phyloP scores from a whole-genome alignment of 768 basidiomycete genomes.

The Mycena venus region DNA sequence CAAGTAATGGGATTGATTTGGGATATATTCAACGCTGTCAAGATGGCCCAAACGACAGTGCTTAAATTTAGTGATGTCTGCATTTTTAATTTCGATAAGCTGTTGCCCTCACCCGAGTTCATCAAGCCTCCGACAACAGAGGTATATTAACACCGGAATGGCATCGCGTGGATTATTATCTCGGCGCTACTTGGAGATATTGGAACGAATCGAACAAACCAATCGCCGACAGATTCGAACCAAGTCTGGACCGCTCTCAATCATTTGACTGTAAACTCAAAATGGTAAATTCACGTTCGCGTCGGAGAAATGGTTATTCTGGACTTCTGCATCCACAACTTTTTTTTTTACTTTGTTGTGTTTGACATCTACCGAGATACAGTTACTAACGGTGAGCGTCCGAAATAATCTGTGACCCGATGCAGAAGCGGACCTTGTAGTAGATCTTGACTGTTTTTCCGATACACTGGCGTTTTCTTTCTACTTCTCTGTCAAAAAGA shows the following conservation, averaged over 20 bases:
- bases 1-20: background rate
- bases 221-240: background rate
- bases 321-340: no score
- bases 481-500: no score
- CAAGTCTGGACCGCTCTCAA: background rate
- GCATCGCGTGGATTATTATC: background rate
- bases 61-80: background rate
- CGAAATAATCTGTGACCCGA: no score
- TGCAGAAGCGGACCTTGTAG: no score
- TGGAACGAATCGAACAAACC: background rate
- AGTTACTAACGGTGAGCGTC: no score
- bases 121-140: background rate
- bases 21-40: slow-evolving; percentile 1
- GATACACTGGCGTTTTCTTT: no score
- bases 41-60: background rate
- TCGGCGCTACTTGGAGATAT: background rate
- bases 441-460: no score
- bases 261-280: background rate
- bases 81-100: background rate
- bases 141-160: background rate
- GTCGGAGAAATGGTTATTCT: background rate
- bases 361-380: no score
- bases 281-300: background rate
- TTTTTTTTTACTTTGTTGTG: no score
- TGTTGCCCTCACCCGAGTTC: background rate